Base-by-base conservation (phyloP, 192 early-diverging fungal genomes). In the Lobosporangium transversale region DNA sequence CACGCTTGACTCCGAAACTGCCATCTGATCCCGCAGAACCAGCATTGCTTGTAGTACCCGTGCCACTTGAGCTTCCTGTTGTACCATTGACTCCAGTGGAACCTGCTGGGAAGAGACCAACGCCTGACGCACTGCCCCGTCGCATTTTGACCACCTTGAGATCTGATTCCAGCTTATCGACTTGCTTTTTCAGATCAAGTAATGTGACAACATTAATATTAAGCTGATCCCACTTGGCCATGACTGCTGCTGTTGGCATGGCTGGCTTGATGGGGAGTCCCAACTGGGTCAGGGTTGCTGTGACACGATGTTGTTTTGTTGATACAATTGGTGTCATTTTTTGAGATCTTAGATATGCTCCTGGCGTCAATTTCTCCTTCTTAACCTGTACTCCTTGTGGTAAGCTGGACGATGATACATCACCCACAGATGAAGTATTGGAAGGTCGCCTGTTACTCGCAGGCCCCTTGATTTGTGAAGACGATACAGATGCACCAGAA, bases 211-310 rank as follows among this genome's bases (percentile, higher is more conserved):
- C 89, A 12, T 89, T 91, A 44, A 84, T 81, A 56, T 91, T 89
- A 51, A 98, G 75, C 47, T 87, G 86, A 49, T 93, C 91, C 71
- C 91, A 96, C 58, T 89, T 90, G 26, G 88, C 84, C 75, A 91
- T 93, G 21, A 97, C 90, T 0, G 84, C 82, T 14, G 85, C 88
- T 4, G 94, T 97, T 5, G 92, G 90, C 91, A 97, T 95, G 8
- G 86, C 73, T 0, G 95, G 95, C n/a, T 89, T 88, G 14, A 83
- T 26, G 0, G 64, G 58, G 3, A 83, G 4, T 29, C 69, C 75
- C 36, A 62, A 26, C 49, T 56, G 57, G 29, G 43, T 47, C 35
- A 76, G 21, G 8, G 65, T 62, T 6, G 64, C 27, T n/a, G 52
- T 40, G 0, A 76, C 58, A 11, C 73, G 73, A 21, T 76, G 73